Conservation (phyloP, 495 filamentous ascomycete genomes). For the Talaromyces nanjingensis region DNA sequence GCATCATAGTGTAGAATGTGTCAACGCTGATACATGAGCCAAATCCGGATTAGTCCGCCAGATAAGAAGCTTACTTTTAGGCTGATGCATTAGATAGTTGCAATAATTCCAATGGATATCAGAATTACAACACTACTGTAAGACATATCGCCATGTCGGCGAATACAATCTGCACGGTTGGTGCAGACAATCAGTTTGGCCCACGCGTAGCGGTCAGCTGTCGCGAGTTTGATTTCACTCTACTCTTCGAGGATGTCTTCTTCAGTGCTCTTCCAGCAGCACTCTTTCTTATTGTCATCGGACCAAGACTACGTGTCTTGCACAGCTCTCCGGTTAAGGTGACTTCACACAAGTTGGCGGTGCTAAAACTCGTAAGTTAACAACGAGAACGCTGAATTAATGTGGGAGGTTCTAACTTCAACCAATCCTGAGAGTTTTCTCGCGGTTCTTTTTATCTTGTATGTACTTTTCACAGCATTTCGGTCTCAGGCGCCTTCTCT, state of each 20-base stretch:
- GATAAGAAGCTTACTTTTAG: not conserved
- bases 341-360: slow-evolving; percentile 33
- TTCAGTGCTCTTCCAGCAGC: slow-evolving; percentile 22
- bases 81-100: not conserved
- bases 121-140: not conserved
- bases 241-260: slow-evolving; percentile 48
- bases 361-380: slow-evolving; percentile 36
- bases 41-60: not conserved
- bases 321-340: slow-evolving; percentile 30
- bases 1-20: not conserved
- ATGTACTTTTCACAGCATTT: slow-evolving; percentile 4
- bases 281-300: slow-evolving; percentile 11
- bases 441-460: not conserved
- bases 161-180: not conserved
- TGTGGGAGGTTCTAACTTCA: slow-evolving; percentile 27
- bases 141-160: not conserved
- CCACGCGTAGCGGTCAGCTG: slow-evolving; percentile 12
- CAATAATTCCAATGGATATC: not conserved
- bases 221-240: slow-evolving; percentile 53
- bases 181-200: slow-evolving; percentile 3
- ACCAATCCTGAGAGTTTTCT: not conserved
- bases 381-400: slow-evolving; percentile 31
- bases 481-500: not conserved
- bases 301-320: not conserved
- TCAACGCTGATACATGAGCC: not conserved